phyloP scores from a whole-genome alignment of 2,329 filamentous ascomycete species.

The Aspergillus thermomutatus region DNA sequence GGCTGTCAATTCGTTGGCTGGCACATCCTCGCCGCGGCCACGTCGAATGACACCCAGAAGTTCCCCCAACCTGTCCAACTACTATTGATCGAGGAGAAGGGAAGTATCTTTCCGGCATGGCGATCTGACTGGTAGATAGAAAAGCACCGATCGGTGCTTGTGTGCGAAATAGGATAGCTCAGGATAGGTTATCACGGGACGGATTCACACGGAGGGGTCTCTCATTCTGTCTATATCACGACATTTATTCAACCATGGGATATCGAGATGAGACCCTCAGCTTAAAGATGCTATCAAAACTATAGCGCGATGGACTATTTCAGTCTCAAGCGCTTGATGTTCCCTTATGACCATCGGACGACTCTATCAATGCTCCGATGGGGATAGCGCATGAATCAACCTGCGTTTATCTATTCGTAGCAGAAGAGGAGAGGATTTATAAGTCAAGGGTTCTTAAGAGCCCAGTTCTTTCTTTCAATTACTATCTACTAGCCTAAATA shows the following conservation, averaged over 20 bases:
- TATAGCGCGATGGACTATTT: neutral
- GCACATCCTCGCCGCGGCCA: constrained; percentile 27
- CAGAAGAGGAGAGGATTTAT: neutral
- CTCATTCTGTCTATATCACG: neutral
- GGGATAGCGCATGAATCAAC: neutral
- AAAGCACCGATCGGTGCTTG: constrained; percentile 1
- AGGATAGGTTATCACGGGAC: neutral
- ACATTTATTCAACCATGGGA: neutral
- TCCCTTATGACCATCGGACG: neutral
- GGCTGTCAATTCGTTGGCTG: constrained; percentile 19
- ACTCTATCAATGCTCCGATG: neutral
- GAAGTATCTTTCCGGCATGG: constrained; percentile 5
- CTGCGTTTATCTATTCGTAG: neutral
- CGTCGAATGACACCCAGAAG: constrained; percentile 27
- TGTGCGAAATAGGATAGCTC: neutral
- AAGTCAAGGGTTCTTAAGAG: neutral
- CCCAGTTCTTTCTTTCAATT: neutral
- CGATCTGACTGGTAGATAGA: constrained; percentile 6
- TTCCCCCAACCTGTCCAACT: constrained; percentile 13
- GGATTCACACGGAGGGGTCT: neutral
- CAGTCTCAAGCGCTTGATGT: neutral
- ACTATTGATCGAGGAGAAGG: constrained; percentile 7
- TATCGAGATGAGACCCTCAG: neutral
- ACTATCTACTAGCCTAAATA: neutral
- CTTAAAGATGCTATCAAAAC: no score